These are phyloP conservation scores for Colletotrichum simmondsii DNA, from an alignment of 2,329 filamentous ascomycete genomes.

Conservation along the genomic window DNA sequence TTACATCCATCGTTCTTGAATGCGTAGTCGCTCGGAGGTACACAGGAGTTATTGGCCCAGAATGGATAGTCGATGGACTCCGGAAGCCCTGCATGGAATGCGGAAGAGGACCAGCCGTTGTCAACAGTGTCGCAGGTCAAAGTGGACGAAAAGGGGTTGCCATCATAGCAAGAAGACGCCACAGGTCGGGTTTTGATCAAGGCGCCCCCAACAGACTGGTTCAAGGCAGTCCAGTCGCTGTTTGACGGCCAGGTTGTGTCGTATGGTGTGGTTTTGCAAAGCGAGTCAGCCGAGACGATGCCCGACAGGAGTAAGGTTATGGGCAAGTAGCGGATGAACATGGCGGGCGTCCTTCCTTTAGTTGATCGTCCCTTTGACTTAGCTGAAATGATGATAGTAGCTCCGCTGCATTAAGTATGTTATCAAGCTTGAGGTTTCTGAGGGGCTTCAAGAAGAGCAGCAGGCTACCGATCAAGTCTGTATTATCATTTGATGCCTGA, in stretches of 20 bases:
- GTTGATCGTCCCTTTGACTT: no score
- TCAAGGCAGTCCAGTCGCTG: not conserved
- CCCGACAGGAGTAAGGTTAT: not conserved
- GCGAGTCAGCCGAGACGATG: not conserved
- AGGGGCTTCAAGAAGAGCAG: no score
- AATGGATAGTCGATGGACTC: conserved; percentile 10
- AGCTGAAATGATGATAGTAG: not conserved
- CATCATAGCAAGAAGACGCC: not conserved
- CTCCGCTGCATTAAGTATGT: no score
- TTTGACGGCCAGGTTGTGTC: not conserved
- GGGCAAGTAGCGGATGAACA: not conserved
- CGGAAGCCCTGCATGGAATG: not conserved
- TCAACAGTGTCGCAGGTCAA: not conserved
- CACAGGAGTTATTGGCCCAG: conserved; percentile 1
- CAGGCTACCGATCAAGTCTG: no score
- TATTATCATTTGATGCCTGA: no score
- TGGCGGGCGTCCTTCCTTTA: not conserved
- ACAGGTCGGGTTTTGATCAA: no score
- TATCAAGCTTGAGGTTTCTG: no score
- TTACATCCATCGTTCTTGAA: conserved; percentile 41
- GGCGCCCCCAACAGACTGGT: not conserved
- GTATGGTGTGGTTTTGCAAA: not conserved
- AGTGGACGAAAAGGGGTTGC: not conserved
- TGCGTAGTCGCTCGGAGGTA: not conserved
- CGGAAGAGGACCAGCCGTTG: not conserved